A percentile compares a stretch with the other conserved stretches of the same genome.
These are phyloP conservation scores for Lachnellula hyalina DNA, from an alignment of 2,329 filamentous ascomycete genomes.

Conservation along the genomic window DNA sequence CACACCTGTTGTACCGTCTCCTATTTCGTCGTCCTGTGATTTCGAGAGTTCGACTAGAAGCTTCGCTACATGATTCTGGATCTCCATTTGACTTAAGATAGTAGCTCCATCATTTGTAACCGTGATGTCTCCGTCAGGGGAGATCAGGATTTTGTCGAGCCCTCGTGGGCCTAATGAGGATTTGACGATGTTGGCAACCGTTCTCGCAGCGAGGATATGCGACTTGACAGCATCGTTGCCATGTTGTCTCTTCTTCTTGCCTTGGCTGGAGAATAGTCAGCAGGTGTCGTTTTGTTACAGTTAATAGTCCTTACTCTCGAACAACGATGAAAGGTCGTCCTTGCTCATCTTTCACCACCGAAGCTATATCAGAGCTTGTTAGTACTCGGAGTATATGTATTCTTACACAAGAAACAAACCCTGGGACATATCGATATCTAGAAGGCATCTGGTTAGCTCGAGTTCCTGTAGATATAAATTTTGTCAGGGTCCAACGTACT, in stretches of 20 bases:
- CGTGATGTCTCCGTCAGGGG: constrained; percentile 96
- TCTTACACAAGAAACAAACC: constrained; percentile 49
- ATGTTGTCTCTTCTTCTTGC: constrained; percentile 94
- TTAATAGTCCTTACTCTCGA: constrained; percentile 69
- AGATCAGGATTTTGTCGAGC: constrained; percentile 98
- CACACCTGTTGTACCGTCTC: constrained; percentile 95
- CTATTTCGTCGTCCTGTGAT: constrained; percentile 98
- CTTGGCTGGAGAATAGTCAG: constrained; percentile 58
- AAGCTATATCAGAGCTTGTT: constrained; percentile 39
- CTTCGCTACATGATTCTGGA: constrained; percentile 97
- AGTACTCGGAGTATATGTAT: constrained; percentile 11
- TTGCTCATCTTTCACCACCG: constrained; percentile 92
- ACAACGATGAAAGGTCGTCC: constrained; percentile 97
- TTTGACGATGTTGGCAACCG: constrained; percentile 95
- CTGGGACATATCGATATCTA: constrained; percentile 79
- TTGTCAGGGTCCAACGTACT: constrained; percentile 39
- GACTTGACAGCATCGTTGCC: constrained; percentile 97
- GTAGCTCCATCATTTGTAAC: constrained; percentile 99
- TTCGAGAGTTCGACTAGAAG: constrained; percentile 94
- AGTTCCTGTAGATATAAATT: constrained; percentile 23
- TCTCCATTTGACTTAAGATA: constrained; percentile 97
- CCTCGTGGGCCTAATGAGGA: constrained; percentile 92
- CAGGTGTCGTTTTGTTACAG: constrained; percentile 16
- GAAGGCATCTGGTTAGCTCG: constrained; percentile 20
- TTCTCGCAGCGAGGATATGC: constrained; percentile 94